phyloP scores from a whole-genome alignment of 2,329 filamentous ascomycete genomes.

The Ophiosphaerella korrae region DNA sequence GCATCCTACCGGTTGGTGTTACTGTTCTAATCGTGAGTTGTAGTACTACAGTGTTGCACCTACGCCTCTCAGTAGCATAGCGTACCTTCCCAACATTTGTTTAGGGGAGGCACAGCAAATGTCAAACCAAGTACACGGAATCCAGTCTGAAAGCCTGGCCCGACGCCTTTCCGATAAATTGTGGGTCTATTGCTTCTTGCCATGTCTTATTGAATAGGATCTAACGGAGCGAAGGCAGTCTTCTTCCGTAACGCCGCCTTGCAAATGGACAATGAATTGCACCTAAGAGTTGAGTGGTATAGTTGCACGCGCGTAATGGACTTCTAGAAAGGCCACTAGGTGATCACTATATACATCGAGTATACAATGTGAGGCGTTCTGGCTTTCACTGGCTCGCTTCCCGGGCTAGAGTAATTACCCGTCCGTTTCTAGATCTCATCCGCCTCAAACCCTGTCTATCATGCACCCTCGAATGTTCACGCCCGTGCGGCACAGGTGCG shows the following conservation, averaged over 20 bases:
- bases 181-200: background rate
- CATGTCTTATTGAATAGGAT: background rate
- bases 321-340: conserved; percentile 10
- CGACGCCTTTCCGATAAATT: too few species aligned
- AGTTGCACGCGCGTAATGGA: conserved; percentile 3
- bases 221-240: background rate
- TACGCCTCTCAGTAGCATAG: background rate
- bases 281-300: conserved; percentile 12
- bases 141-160: too few species aligned
- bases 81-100: background rate
- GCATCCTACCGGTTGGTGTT: conserved; percentile 6
- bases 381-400: conserved; percentile 29
- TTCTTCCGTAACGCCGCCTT: conserved; percentile 2
- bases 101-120: background rate
- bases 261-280: conserved; percentile 12
- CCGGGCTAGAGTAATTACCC: conserved; percentile 25
- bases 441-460: conserved; percentile 21
- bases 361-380: conserved; percentile 10
- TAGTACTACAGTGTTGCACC: conserved; percentile 19
- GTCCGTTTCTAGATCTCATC: conserved; percentile 27
- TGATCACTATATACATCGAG: conserved; percentile 10
- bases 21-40: conserved; percentile 1
- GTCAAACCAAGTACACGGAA: too few species aligned
- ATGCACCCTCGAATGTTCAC: conserved; percentile 17
- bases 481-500: conserved; percentile 19